Evolutionary conservation across 2,329 filamentous ascomycete species (phyloP).

Genomic region (Phoma sp.): DNA sequence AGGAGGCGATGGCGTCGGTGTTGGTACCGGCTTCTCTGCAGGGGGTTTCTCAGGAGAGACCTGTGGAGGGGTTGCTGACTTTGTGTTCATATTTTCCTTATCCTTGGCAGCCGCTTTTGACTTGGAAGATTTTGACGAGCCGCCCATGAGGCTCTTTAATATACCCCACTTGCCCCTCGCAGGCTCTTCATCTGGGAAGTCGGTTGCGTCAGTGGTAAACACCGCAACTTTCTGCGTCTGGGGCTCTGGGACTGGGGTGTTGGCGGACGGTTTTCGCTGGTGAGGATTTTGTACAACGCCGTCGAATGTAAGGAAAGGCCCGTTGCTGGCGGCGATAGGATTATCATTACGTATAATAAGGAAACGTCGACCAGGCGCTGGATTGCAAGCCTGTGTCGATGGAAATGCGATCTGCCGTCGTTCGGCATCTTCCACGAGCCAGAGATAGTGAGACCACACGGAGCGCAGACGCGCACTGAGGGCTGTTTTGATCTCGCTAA

Average conservation of each 20-base stretch:
- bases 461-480: conserved; percentile 72
- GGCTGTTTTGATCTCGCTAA: conserved; percentile 71
- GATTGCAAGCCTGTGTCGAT: conserved; percentile 81
- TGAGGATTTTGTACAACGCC: conserved; percentile 56
- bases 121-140: conserved; percentile 51
- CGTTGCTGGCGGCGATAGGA: conserved; percentile 57
- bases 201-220: conserved; percentile 38
- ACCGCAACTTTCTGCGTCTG: conserved; percentile 39
- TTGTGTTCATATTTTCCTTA: conserved; percentile 27
- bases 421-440: conserved; percentile 72
- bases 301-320: conserved; percentile 68
- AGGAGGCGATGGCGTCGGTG: conserved; percentile 54
- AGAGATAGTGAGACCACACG: conserved; percentile 80
- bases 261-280: conserved; percentile 41
- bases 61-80: conserved; percentile 11
- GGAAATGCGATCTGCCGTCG: conserved; percentile 62
- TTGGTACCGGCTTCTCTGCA: conserved; percentile 17
- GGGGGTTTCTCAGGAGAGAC: conserved; percentile 5
- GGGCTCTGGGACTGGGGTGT: conserved; percentile 28
- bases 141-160: conserved; percentile 66
- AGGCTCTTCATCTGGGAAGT: conserved; percentile 43
- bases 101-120: conserved; percentile 45
- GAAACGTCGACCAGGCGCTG: conserved; percentile 82
- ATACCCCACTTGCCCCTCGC: conserved; percentile 68
- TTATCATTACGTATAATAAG: conserved; percentile 87